Conservation (phyloP, 1,284 basidiomycete genomes). For the Ceratobasidium theobromae region DNA sequence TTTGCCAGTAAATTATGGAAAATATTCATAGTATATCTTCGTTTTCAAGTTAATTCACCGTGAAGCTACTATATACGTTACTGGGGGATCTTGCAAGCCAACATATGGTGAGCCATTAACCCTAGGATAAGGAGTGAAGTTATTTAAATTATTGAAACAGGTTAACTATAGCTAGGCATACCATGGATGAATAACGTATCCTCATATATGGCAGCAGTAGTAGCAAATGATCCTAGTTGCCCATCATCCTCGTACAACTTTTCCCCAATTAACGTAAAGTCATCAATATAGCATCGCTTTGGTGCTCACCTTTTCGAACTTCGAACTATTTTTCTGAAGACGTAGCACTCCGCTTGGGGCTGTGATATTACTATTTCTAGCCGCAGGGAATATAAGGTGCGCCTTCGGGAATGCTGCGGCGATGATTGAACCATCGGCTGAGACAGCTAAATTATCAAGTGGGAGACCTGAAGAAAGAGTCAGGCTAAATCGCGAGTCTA, state of each 20-base stretch:
- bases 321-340: slow-evolving; percentile 52
- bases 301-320: slow-evolving; percentile 47
- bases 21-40: no score
- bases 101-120: slow-evolving; percentile 15
- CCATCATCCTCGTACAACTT: slow-evolving; percentile 24
- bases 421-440: slow-evolving; percentile 16
- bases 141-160: no score
- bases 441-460: slow-evolving; percentile 23
- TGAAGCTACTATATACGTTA: background rate
- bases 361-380: slow-evolving; percentile 30
- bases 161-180: background rate
- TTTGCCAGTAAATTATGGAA: no score
- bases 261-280: no score
- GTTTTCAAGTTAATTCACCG: background rate
- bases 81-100: slow-evolving; percentile 18
- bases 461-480: background rate
- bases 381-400: background rate
- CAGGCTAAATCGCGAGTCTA: background rate
- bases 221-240: slow-evolving; percentile 13
- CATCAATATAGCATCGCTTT: no score
- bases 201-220: slow-evolving; percentile 3
- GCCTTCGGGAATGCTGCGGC: slow-evolving; percentile 14
- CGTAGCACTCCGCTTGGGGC: slow-evolving; percentile 54
- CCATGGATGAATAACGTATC: slow-evolving; percentile 18
- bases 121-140: background rate